Conservation (phyloP, 305 asterid species). For the Stenogyne calaminthoides region DNA sequence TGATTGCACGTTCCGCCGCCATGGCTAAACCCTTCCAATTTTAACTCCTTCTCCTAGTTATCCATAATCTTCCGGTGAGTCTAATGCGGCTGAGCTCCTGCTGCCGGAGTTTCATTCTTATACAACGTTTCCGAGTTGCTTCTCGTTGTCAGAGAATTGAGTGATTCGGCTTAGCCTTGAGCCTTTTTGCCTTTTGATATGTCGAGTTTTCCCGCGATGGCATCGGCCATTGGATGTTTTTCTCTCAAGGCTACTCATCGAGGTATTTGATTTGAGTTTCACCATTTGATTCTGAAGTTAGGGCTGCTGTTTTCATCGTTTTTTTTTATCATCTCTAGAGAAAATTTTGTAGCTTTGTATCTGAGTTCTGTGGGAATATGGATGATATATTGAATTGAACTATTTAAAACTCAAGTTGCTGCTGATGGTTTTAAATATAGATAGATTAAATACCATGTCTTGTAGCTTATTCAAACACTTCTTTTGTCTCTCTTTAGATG, state of each 20-base stretch:
- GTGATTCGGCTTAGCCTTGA: constrained; percentile 7
- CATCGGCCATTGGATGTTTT: constrained; percentile 42
- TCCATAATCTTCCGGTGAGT: background rate
- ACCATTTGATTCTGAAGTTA: background rate
- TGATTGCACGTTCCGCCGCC: constrained; percentile 37
- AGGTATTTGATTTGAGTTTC: constrained; percentile 31
- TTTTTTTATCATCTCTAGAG: background rate
- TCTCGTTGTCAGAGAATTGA: constrained; percentile 24
- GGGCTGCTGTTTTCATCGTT: background rate
- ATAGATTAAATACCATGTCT: background rate
- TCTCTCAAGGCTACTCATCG: constrained; percentile 41
- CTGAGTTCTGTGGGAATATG: background rate
- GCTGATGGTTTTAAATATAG: background rate
- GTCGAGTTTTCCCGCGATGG: constrained; percentile 30
- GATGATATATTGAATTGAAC: constrained; percentile 4
- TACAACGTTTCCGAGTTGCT: constrained; percentile 7
- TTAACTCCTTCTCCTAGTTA: background rate
- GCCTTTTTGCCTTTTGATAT: background rate
- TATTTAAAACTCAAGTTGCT: background rate
- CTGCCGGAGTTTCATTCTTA: constrained; percentile 2
- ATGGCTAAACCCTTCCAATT: constrained; percentile 8
- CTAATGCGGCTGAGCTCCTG: constrained; percentile 29
- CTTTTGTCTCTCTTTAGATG: background rate
- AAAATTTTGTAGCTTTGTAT: background rate
- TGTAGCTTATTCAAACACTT: background rate